A percentile compares a stretch with the other conserved stretches of the same genome.
phyloP scores from a whole-genome alignment of 768 basidiomycete genomes.

The Boletus reticulatus region DNA sequence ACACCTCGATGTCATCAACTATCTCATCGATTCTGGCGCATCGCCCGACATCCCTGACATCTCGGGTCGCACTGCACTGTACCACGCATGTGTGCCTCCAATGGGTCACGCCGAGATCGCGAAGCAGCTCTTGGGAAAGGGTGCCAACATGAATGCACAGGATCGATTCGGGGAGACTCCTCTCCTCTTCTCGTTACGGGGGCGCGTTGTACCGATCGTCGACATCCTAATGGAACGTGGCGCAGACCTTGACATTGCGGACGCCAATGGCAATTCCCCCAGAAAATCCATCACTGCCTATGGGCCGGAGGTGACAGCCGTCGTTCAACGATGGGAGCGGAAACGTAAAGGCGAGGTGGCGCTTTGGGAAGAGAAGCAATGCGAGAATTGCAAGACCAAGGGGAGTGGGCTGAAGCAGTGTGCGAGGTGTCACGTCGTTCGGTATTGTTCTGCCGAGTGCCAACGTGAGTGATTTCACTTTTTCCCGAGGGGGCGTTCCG shows the following conservation, averaged over 20 bases:
- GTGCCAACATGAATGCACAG: slow-evolving; percentile 48
- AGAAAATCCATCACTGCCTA: slow-evolving; percentile 22
- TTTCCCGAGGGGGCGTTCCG: neutral
- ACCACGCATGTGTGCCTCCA: slow-evolving; percentile 39
- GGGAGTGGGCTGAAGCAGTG: slow-evolving; percentile 40
- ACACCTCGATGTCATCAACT: slow-evolving; percentile 37
- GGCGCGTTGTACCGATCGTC: slow-evolving; percentile 32
- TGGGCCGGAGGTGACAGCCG: slow-evolving; percentile 46
- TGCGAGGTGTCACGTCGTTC: slow-evolving; percentile 40
- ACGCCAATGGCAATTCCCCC: slow-evolving; percentile 40
- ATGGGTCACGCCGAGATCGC: slow-evolving; percentile 30
- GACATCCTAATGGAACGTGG: slow-evolving; percentile 49
- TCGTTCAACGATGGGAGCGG: slow-evolving; percentile 45
- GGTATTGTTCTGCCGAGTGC: slow-evolving; percentile 55
- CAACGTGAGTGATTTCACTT: slow-evolving; percentile 41
- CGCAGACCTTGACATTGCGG: slow-evolving; percentile 41
- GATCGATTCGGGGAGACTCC: slow-evolving; percentile 49
- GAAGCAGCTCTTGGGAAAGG: slow-evolving; percentile 40
- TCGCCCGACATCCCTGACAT: slow-evolving; percentile 44
- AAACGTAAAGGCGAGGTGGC: slow-evolving; percentile 44
- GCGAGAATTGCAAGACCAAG: slow-evolving; percentile 37
- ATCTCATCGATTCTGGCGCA: slow-evolving; percentile 41
- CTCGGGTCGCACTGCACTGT: slow-evolving; percentile 47
- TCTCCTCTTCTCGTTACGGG: slow-evolving; percentile 34
- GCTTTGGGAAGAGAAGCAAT: slow-evolving; percentile 42